Evolutionary conservation across 202 grass and related monocot species (phyloP), one percentile per base, ranked within the genome.

Genomic region (Brachypodium distachyon): DNA sequence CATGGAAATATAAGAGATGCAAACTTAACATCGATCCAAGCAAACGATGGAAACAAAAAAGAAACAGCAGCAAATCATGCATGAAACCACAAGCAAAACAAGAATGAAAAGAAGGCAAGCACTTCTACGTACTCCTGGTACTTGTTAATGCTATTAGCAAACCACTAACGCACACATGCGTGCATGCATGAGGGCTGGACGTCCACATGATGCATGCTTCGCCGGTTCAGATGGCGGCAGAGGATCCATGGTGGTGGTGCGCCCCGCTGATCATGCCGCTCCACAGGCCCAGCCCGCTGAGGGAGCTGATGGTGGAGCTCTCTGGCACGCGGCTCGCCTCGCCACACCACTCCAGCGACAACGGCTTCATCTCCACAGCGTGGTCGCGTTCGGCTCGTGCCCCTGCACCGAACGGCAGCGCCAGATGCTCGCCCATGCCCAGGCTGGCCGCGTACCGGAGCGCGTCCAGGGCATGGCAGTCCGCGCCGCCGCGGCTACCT

Each of bases 331-430:
- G 85, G 72, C 79, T 91, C 18, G 54, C 84, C 48, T 94, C 91
- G 38, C 82, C 79, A 59, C 89, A 94, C 91, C 91, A 94, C 25
- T 91, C 91, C 67, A 94, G 79, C 28, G 91, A 87, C 19, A 94
- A 70, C n/a, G 88, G 88, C 66, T 94, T 94, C 58, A 86, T 33
- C 68, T 91, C 91, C n/a, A 83, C 60, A 7, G 25, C 31, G 9
- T 16, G 9, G 17, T 81, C 66, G 33, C 90, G 85, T 74, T 83
- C 85, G 9, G 77, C 61, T 22, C 51, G 59, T 4, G 31, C 28
- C 22, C 14, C 19, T 9, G 67, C 82, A 7, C 80, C 91, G 40
- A 94, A 90, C 36, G 76, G 84, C 2, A 78, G 61, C 1, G 60
- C 64, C 16, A 87, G 82, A 43, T 88, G 60, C 44, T 90, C 91